A percentile compares a stretch with the other conserved stretches of the same genome.
These are phyloP conservation scores for Jaminaea rosea DNA, from an alignment of 1,284 basidiomycete species.

Conservation along the genomic window DNA sequence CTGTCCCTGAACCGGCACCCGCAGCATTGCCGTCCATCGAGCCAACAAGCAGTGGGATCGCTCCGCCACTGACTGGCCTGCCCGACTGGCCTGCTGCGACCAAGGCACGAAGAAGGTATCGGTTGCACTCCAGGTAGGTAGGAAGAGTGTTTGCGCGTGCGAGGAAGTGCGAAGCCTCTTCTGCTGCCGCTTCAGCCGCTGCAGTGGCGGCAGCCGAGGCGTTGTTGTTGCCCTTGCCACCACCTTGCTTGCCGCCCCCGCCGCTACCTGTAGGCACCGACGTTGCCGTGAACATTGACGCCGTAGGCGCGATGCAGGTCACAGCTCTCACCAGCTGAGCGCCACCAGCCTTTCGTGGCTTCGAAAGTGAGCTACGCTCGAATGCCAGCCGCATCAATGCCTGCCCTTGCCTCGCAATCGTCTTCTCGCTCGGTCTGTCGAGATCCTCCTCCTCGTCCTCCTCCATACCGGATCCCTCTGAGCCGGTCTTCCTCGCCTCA, in stretches of 20 bases:
- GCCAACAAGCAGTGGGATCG: background rate
- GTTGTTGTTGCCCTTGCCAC: background rate
- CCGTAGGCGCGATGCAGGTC: background rate
- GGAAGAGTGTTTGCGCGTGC: conserved; percentile 75
- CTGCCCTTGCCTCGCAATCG: background rate
- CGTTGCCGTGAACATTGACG: too few relatives aligned
- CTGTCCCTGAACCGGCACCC: conserved; percentile 14
- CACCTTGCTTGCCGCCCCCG: background rate
- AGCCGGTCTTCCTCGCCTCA: background rate
- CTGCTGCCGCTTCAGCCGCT: background rate
- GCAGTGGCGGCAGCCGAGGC: background rate
- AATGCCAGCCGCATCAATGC: background rate
- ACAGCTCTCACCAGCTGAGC: background rate
- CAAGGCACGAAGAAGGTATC: conserved; percentile 47
- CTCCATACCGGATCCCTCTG: background rate
- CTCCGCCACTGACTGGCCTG: background rate
- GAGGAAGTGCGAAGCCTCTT: conserved; percentile 49
- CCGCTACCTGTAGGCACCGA: too few relatives aligned
- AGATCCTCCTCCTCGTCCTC: background rate
- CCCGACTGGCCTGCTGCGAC: background rate
- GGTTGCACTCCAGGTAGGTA: conserved; percentile 72
- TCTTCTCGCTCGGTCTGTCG: background rate
- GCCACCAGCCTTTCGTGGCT: background rate
- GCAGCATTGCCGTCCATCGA: conserved; percentile 3
- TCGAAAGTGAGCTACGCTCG: background rate